Conservation (phyloP, 176 grass and related monocot genomes). For the Oryza brachyantha region DNA sequence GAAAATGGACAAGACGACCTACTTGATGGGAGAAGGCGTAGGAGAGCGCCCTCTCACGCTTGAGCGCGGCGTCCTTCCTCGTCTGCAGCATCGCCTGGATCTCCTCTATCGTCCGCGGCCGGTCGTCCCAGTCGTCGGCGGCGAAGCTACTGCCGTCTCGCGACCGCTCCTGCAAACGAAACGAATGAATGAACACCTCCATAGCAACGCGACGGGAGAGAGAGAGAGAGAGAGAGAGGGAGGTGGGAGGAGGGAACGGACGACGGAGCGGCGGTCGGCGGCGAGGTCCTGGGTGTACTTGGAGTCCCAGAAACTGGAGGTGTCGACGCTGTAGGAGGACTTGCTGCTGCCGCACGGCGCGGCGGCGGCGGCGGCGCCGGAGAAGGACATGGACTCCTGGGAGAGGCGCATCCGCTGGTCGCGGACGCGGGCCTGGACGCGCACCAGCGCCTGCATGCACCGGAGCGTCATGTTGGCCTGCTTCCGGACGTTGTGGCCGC, state of each 20-base stretch:
- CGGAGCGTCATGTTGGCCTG: constrained; percentile 95
- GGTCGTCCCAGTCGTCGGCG: constrained; percentile 89
- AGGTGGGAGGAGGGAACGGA: neutral
- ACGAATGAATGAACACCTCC: neutral
- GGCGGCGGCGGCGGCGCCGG: neutral
- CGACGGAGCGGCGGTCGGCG: constrained; percentile 73
- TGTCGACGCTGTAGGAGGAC: constrained; percentile 75
- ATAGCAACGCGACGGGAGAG: too few relatives aligned
- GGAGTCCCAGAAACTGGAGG: constrained; percentile 68
- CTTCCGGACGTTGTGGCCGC: constrained; percentile 94
- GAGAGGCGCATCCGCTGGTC: constrained; percentile 87
- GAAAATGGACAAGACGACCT: neutral
- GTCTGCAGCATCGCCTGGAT: constrained; percentile 88
- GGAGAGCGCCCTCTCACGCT: constrained; percentile 84
- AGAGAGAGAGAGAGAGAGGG: too few relatives aligned
- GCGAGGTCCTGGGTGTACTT: constrained; percentile 77
- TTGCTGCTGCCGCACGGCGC: constrained; percentile 65
- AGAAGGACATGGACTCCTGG: constrained; percentile 43
- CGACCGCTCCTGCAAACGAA: constrained; percentile 51
- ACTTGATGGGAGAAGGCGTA: constrained; percentile 93
- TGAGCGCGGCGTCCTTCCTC: constrained; percentile 76
- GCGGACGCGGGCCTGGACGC: constrained; percentile 78
- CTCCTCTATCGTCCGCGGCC: constrained; percentile 78
- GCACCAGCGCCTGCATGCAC: constrained; percentile 93
- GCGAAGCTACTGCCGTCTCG: constrained; percentile 83